Evolutionary conservation across 179 eudicot species (phyloP).

Genomic region (Silene coronaria): DNA sequence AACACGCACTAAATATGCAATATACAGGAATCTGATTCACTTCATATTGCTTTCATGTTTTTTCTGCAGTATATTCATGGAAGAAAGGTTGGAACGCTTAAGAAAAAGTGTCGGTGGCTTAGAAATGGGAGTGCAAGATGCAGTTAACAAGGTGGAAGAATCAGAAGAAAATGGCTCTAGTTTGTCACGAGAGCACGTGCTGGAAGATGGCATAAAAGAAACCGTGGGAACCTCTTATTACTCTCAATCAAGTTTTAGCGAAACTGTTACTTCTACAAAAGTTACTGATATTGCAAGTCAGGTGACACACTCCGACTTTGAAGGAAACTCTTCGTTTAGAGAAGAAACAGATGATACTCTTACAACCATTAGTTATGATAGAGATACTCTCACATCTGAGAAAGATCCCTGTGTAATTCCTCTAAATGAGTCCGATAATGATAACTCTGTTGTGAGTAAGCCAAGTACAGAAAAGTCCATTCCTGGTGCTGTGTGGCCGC

Average conservation of each 20-base stretch:
- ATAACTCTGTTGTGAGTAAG: constrained; percentile 31
- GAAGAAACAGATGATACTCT: constrained; percentile 28
- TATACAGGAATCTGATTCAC: background rate
- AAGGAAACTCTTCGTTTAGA: constrained; percentile 29
- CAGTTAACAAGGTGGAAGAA: constrained; percentile 33
- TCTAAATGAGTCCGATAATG: constrained; percentile 26
- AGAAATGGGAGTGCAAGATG: constrained; percentile 41
- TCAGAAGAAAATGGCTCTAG: constrained; percentile 30
- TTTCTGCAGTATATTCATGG: constrained; percentile 65
- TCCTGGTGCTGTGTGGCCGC: constrained; percentile 56
- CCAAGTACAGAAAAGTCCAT: constrained; percentile 44
- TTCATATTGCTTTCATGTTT: constrained; percentile 15
- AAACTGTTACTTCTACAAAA: constrained; percentile 30
- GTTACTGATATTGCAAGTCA: constrained; percentile 36
- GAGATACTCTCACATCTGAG: constrained; percentile 31
- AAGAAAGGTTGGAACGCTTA: constrained; percentile 78
- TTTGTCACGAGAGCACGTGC: constrained; percentile 26
- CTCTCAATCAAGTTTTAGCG: constrained; percentile 36
- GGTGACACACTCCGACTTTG: constrained; percentile 30
- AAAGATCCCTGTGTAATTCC: constrained; percentile 30
- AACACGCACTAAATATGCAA: background rate
- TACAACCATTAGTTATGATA: constrained; percentile 33
- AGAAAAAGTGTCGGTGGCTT: constrained; percentile 51
- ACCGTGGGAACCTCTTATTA: constrained; percentile 25
- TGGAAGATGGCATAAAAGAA: constrained; percentile 36